Percentiles rank a stretch among this genome's conserved stretches.
Conservation (phyloP, 2,329 filamentous ascomycete genomes). For the Calonectria multiphialidica region DNA sequence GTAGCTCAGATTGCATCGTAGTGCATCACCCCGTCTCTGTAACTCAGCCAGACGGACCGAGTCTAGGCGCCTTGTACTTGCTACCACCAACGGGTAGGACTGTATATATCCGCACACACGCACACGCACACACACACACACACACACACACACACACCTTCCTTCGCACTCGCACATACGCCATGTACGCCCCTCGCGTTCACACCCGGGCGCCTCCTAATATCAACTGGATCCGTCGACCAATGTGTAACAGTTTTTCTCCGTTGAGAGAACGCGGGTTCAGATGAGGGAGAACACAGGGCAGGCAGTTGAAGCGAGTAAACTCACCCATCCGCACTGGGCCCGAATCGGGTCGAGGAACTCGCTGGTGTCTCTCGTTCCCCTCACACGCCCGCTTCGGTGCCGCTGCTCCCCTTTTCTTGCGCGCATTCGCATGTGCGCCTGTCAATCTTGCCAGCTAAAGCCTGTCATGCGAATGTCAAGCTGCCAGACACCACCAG, state of each 20-base stretch:
- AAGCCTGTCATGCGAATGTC: constrained; percentile 7
- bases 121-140: too few species aligned
- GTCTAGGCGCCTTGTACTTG: neutral
- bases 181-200: neutral
- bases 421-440: neutral
- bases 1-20: constrained; percentile 4
- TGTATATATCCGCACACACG: neutral
- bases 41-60: neutral
- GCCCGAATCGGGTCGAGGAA: neutral
- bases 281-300: neutral
- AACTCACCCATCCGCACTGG: neutral
- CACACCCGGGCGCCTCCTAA: neutral
- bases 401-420: neutral
- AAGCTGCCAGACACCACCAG: constrained; percentile 1
- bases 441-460: neutral
- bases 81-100: neutral
- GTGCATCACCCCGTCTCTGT: constrained; percentile 1
- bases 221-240: neutral
- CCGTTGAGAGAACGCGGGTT: neutral
- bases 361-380: neutral
- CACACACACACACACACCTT: neutral
- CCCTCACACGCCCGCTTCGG: neutral
- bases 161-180: neutral
- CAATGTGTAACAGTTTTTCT: neutral
- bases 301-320: neutral